phyloP scores from a whole-genome alignment of 495 filamentous ascomycete genomes.

The Xylaria venustula region DNA sequence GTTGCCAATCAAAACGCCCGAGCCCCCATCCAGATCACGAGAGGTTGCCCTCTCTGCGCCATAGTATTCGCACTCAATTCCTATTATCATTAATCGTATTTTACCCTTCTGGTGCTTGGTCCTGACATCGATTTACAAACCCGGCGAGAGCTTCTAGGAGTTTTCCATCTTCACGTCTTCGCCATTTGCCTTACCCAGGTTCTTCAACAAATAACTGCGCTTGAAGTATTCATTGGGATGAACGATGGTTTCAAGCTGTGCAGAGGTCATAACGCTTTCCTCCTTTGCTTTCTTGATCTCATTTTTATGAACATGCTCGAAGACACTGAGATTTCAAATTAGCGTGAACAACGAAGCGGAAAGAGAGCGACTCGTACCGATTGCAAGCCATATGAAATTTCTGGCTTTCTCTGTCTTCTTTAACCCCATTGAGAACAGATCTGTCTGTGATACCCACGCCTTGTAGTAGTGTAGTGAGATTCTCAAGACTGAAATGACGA shows the following conservation, averaged over 20 bases:
- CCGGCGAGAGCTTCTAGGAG: constrained; percentile 4
- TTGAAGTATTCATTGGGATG: constrained; percentile 99
- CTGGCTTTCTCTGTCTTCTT: constrained; percentile 83
- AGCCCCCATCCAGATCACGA: background rate
- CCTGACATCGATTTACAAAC: too few species aligned
- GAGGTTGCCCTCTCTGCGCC: background rate
- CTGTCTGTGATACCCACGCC: constrained; percentile 72
- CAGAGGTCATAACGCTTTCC: constrained; percentile 68
- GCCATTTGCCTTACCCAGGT: constrained; percentile 49
- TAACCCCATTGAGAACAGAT: constrained; percentile 73
- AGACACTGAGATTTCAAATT: constrained; percentile 55
- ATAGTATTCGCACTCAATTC: background rate
- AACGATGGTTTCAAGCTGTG: constrained; percentile 88
- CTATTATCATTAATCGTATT: background rate
- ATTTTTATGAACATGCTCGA: constrained; percentile 81
- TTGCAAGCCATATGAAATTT: constrained; percentile 97
- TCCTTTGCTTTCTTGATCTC: constrained; percentile 91
- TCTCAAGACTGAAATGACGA: constrained; percentile 84
- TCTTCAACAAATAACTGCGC: constrained; percentile 83
- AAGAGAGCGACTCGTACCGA: constrained; percentile 41
- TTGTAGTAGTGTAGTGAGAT: constrained; percentile 72
- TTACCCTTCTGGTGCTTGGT: background rate
- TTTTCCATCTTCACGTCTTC: constrained; percentile 54
- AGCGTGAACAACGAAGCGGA: background rate
- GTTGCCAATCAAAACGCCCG: background rate